Base-by-base conservation (phyloP, 176 grass and related monocot genomes). In the Pontederia paniculata region DNA sequence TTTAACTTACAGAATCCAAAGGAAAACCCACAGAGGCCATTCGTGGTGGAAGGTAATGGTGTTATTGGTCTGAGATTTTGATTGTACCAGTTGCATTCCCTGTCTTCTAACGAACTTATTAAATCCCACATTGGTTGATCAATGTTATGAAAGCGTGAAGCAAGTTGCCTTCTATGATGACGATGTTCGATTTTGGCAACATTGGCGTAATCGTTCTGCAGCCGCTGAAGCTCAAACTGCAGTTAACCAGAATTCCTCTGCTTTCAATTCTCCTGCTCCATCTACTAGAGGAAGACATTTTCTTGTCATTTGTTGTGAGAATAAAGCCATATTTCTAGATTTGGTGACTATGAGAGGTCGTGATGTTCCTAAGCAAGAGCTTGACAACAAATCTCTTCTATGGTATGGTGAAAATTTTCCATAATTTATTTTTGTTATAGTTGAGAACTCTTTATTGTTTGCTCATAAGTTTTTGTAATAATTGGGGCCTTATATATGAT, bases 281-380 rank as follows among this genome's bases (percentile, higher is more conserved):
- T 98, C 93, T 42, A 98, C 93, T 52, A 81, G 83, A 81, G 93
- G 93, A 79, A 82, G 93, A 28, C 93, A 98, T 70, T 98, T 98
- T 91, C 81, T 98, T 63, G 87, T 98, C 42, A 91, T 98, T 88
- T 98, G 87, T 45, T 98, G 93, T 56, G 93, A 91, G 75, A 98
- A 98, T 55, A 98, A 98, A 81, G 93, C 82, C 43, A 98, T 91
- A 63, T 98, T 98, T 83, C 76, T 98, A 70, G 93, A 91, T 78
- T 81, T 98, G 45, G 93, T 98, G 42, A 98, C 93, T 58, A 91
- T 98, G 93, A 60, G 83, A 23, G 93, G 93, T 11, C 93, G 80
- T 23, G 87, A 98, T 81, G 93, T 98, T 70, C 93, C 87, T 31
- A 98, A 88, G 65, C 80, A 84, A 65, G 93, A 98, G 73, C 86